Conservation (phyloP, 345 rosid species). For the Adansonia digitata region DNA sequence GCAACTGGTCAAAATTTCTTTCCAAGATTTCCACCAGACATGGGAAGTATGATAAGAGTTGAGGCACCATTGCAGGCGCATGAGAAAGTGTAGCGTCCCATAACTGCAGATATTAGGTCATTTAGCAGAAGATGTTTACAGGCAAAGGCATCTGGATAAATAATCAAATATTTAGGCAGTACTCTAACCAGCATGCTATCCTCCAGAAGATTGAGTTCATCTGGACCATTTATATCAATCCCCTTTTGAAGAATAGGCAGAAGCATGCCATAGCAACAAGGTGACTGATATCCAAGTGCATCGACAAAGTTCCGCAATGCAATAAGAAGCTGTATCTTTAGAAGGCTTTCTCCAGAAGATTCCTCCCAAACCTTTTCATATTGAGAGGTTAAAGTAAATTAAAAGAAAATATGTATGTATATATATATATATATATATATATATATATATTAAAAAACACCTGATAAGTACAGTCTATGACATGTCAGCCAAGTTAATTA, state of each 20-base stretch:
- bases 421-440: too few relatives aligned
- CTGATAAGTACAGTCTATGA: neutral
- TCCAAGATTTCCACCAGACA: slow-evolving; percentile 75
- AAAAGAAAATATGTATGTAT: neutral
- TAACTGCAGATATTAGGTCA: slow-evolving; percentile 50
- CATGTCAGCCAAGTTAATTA: neutral
- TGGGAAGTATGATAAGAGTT: slow-evolving; percentile 68
- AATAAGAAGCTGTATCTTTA: slow-evolving; percentile 95
- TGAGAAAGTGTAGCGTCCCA: slow-evolving; percentile 92
- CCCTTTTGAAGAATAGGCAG: slow-evolving; percentile 87
- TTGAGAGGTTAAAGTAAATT: neutral
- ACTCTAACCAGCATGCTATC: slow-evolving; percentile 84
- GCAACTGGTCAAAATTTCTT: slow-evolving; percentile 88
- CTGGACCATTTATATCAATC: slow-evolving; percentile 79
- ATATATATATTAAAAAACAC: neutral
- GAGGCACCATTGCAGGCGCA: slow-evolving; percentile 92
- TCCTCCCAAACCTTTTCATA: slow-evolving; percentile 87
- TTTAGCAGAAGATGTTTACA: slow-evolving; percentile 16
- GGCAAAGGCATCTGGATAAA: slow-evolving; percentile 16
- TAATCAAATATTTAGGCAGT: neutral
- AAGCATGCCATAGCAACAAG: slow-evolving; percentile 66
- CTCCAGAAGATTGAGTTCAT: slow-evolving; percentile 88
- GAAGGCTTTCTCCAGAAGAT: slow-evolving; percentile 92
- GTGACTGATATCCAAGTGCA: slow-evolving; percentile 86
- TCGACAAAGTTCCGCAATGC: slow-evolving; percentile 83